phyloP scores from a whole-genome alignment of 2,329 filamentous ascomycete genomes.

The Fusarium secorum region DNA sequence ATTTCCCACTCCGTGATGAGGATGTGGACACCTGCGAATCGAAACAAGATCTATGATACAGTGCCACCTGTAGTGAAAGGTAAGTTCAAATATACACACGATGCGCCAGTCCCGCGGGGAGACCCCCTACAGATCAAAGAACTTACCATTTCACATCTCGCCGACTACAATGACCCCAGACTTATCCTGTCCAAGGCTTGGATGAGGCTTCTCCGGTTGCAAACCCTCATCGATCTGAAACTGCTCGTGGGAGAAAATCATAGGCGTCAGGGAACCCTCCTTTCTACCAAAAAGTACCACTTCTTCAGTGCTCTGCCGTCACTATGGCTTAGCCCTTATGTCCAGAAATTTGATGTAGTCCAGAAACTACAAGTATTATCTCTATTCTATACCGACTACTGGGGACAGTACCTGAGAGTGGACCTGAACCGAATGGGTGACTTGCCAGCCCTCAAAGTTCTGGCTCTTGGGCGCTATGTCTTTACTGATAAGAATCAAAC shows the following conservation, averaged over 20 bases:
- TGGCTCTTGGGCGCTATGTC: slow-evolving; percentile 50
- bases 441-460: slow-evolving; percentile 49
- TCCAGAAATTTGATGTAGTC: slow-evolving; percentile 1
- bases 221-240: neutral
- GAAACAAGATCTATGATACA: fast-evolving
- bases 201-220: neutral
- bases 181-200: neutral
- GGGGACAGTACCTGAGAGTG: slow-evolving; percentile 48
- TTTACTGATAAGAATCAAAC: slow-evolving; percentile 54
- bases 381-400: slow-evolving; percentile 47
- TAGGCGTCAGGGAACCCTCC: fast-evolving
- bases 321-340: slow-evolving; percentile 29
- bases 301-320: slow-evolving; percentile 22
- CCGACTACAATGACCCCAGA: neutral
- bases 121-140: fast-evolving
- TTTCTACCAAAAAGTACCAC: neutral
- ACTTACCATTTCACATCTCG: neutral
- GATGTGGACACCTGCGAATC: fast-evolving
- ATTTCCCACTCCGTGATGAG: fast-evolving
- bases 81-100: fast-evolving
- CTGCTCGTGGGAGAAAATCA: neutral
- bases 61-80: fast-evolving
- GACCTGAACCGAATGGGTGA: slow-evolving; percentile 38
- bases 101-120: fast-evolving
- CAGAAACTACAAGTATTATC: slow-evolving; percentile 46